Conservation (phyloP, 2,329 filamentous ascomycete genomes). For the Dactylellina drechsleri region DNA sequence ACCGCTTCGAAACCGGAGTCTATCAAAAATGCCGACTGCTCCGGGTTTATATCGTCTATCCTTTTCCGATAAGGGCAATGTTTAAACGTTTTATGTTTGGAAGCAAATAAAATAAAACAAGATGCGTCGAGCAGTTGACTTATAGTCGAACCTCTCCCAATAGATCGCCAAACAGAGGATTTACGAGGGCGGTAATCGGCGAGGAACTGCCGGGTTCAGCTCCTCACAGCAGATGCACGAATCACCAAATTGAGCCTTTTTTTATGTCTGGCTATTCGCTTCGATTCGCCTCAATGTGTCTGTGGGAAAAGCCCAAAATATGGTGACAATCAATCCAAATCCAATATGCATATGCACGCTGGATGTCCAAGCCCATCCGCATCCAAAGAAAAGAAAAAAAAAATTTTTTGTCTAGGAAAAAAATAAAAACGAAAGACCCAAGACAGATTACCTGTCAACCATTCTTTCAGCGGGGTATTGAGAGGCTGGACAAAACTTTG, state of each 20-base stretch:
- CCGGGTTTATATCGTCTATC: conserved; percentile 30
- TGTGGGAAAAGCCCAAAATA: conserved; percentile 16
- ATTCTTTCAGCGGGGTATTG: conserved; percentile 10
- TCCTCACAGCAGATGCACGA: conserved; percentile 32
- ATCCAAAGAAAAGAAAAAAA: conserved; percentile 22
- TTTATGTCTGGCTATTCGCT: conserved; percentile 33
- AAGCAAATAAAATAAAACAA: conserved; percentile 27
- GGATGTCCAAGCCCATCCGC: conserved; percentile 24
- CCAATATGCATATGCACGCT: conserved; percentile 49
- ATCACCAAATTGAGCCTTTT: conserved; percentile 35
- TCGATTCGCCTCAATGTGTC: conserved; percentile 42
- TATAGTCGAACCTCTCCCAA: conserved; percentile 38
- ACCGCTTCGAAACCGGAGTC: conserved; percentile 35
- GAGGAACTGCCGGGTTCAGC: conserved; percentile 36
- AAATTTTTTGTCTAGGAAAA: neutral
- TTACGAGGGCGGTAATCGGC: conserved; percentile 50
- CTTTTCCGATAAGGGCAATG: conserved; percentile 24
- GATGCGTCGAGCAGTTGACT: conserved; percentile 38
- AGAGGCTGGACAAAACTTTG: conserved; percentile 1
- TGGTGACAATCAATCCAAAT: conserved; percentile 37
- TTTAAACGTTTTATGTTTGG: neutral
- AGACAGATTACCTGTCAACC: conserved; percentile 47
- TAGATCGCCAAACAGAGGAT: conserved; percentile 35
- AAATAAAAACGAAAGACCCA: conserved; percentile 24
- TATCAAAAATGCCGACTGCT: conserved; percentile 35